These are phyloP conservation scores for Pseudogymnoascus pannorum DNA, from an alignment of 2,329 filamentous ascomycete species.

Conservation along the genomic window DNA sequence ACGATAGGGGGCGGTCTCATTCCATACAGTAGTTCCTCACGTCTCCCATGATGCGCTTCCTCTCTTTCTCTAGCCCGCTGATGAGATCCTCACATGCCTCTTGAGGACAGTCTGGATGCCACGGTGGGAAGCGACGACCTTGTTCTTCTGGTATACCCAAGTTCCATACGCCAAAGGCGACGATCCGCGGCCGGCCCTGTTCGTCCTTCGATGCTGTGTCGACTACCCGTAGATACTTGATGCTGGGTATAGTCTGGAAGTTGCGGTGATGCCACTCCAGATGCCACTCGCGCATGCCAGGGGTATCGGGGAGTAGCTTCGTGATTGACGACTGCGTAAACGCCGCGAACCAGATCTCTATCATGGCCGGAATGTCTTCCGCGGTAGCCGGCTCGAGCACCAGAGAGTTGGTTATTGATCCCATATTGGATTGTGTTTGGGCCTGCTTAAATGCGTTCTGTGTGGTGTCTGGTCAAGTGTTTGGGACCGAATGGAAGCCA, in stretches of 20 bases:
- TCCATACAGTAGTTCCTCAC: neutral
- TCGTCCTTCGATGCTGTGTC: neutral
- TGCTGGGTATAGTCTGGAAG: neutral
- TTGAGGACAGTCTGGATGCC: neutral
- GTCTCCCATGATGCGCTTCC: neutral
- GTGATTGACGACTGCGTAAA: neutral
- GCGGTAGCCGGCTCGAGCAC: neutral
- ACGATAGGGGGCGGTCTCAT: neutral
- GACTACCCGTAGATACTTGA: neutral
- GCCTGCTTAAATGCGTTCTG: neutral
- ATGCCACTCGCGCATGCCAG: neutral
- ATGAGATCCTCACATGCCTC: neutral
- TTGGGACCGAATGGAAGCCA: neutral
- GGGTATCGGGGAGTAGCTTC: neutral
- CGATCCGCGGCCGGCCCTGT: neutral
- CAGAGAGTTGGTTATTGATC: neutral
- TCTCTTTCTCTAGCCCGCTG: neutral
- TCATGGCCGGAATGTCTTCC: neutral
- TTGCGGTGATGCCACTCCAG: neutral
- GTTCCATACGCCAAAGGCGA: neutral
- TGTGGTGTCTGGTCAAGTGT: neutral
- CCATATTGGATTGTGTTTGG: neutral
- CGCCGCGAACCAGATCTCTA: neutral
- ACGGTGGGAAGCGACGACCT: neutral
- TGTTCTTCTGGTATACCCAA: neutral